A percentile compares a stretch with the other conserved stretches of the same genome.
Conservation (phyloP, 1,139 yeast genomes). For the Saccharomycopsis hybrid region DNA sequence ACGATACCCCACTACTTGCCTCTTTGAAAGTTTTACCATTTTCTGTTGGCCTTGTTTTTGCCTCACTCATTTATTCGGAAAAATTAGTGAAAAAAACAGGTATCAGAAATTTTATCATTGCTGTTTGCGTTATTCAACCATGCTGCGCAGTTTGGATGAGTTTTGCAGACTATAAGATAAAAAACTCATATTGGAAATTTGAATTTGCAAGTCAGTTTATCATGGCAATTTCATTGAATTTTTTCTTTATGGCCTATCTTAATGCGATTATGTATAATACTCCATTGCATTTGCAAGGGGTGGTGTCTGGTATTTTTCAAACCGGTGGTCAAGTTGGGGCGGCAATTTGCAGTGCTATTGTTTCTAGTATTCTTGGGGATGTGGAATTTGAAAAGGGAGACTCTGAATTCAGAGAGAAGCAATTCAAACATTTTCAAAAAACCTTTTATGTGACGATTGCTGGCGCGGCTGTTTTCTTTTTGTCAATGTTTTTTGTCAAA, state of each 20-base stretch:
- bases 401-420: background rate
- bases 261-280: constrained; percentile 27
- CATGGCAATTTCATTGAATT: constrained; percentile 23
- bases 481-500: background rate
- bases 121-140: background rate
- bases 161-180: constrained; percentile 22
- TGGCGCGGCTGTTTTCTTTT: background rate
- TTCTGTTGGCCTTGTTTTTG: constrained; percentile 24
- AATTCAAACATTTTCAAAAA: background rate
- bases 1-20: constrained; percentile 27
- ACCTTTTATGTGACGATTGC: background rate
- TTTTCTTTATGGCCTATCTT: constrained; percentile 23
- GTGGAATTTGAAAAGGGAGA: background rate
- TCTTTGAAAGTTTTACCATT: constrained; percentile 28
- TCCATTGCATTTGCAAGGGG: constrained; percentile 31
- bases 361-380: constrained; percentile 2
- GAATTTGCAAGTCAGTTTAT: constrained; percentile 26
- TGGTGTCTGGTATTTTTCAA: constrained; percentile 29
- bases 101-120: constrained; percentile 14
- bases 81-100: constrained; percentile 11
- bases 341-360: constrained; percentile 20
- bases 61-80: constrained; percentile 22
- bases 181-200: constrained; percentile 28
- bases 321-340: constrained; percentile 27
- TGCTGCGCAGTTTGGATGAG: constrained; percentile 26